A percentile compares a stretch with the other conserved stretches of the same genome.
These are phyloP conservation scores for Phyllosticta citrichinensis DNA, from an alignment of 2,329 filamentous ascomycete species.

Conservation along the genomic window DNA sequence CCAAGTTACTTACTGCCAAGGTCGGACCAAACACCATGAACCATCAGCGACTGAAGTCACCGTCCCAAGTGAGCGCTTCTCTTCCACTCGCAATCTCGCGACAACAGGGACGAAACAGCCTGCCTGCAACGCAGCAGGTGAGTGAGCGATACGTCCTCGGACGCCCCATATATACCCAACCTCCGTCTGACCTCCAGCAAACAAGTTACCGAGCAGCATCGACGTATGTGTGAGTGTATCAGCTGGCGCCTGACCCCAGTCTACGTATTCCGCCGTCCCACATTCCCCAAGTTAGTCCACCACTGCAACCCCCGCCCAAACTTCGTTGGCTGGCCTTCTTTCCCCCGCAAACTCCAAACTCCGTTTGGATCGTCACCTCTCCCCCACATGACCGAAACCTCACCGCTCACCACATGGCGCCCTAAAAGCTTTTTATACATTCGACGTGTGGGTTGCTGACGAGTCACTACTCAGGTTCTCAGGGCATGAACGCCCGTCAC, in stretches of 20 bases:
- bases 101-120: no score
- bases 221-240: background rate
- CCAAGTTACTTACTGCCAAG: background rate
- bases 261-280: background rate
- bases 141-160: no score
- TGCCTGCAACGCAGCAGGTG: no score
- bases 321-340: background rate
- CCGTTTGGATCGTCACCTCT: background rate
- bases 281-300: background rate
- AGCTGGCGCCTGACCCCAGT: background rate
- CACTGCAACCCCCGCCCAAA: background rate
- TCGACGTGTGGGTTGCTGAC: no score
- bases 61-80: background rate
- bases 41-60: background rate
- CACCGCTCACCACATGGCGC: background rate
- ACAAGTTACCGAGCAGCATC: background rate
- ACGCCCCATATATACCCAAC: background rate
- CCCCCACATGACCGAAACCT: background rate
- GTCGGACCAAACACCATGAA: background rate
- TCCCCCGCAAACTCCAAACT: no score
- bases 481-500: no score
- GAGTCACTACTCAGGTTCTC: no score
- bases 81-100: background rate
- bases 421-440: no score
- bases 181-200: background rate